Percentiles rank a stretch among this genome's conserved stretches.
Evolutionary conservation across 2,329 filamentous ascomycete genomes (phyloP).

Genomic region (Pseudonectria buxi): DNA sequence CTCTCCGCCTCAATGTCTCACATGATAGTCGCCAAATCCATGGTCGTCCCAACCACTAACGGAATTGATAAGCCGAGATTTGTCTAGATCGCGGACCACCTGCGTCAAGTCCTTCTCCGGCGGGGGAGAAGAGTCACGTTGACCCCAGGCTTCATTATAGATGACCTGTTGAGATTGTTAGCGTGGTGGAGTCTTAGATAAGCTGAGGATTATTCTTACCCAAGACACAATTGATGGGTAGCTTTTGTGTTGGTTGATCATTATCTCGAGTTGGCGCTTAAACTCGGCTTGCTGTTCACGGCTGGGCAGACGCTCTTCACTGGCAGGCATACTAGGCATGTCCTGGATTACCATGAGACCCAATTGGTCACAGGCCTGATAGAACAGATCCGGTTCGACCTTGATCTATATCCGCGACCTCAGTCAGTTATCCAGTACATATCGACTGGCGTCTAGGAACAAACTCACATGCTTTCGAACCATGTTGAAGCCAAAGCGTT

Average conservation of each 20-base stretch:
- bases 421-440: too few species aligned
- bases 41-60: conserved; percentile 63
- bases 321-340: conserved; percentile 54
- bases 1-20: conserved; percentile 12
- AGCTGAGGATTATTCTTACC: conserved; percentile 32
- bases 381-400: conserved; percentile 60
- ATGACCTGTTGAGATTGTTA: conserved; percentile 39
- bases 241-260: conserved; percentile 57
- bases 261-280: conserved; percentile 51
- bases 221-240: conserved; percentile 60
- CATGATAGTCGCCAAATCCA: conserved; percentile 57
- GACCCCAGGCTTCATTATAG: conserved; percentile 69
- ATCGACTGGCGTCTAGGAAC: not conserved
- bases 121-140: conserved; percentile 40
- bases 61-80: conserved; percentile 56
- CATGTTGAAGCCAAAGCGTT: conserved; percentile 63
- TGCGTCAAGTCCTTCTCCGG: conserved; percentile 53
- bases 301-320: conserved; percentile 28
- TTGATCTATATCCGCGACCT: conserved; percentile 48
- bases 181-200: not conserved
- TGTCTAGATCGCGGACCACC: conserved; percentile 50
- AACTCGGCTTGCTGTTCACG: conserved; percentile 56
- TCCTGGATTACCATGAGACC: conserved; percentile 64
- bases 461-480: conserved; percentile 59
- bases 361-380: conserved; percentile 59